Evolutionary conservation across 2,329 filamentous ascomycete species (phyloP).

Genomic region (Ophiocordyceps camponoti-leonardi): DNA sequence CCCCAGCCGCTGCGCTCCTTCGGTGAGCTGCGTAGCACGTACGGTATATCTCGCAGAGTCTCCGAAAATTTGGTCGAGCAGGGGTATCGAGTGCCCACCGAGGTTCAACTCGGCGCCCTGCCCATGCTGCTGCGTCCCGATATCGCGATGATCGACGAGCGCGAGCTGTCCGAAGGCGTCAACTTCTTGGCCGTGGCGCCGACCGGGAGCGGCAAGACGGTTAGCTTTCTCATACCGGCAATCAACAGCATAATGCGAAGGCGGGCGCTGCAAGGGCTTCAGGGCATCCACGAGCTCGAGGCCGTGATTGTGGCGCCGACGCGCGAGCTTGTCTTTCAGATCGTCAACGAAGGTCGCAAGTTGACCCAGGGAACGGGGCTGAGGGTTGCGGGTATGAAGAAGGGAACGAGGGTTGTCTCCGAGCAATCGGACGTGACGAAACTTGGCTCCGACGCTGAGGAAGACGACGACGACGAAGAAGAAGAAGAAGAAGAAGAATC

Average conservation of each 20-base stretch:
- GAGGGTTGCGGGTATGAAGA: slow-evolving; percentile 66
- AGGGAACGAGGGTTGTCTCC: slow-evolving; percentile 56
- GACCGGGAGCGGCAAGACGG: slow-evolving; percentile 90
- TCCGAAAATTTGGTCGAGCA: slow-evolving; percentile 68
- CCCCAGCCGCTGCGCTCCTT: slow-evolving; percentile 72
- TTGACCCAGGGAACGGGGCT: slow-evolving; percentile 59
- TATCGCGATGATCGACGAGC: slow-evolving; percentile 25
- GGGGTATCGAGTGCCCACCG: slow-evolving; percentile 75
- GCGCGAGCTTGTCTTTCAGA: slow-evolving; percentile 62
- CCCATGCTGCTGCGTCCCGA: slow-evolving; percentile 54
- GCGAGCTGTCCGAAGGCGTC: slow-evolving; percentile 23
- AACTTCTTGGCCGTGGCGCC: slow-evolving; percentile 83
- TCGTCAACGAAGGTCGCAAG: slow-evolving; percentile 75
- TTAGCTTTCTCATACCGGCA: slow-evolving; percentile 79
- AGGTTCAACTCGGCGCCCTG: slow-evolving; percentile 78
- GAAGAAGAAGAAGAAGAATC: slow-evolving; percentile 12
- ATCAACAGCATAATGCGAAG: slow-evolving; percentile 57
- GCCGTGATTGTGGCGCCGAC: slow-evolving; percentile 63
- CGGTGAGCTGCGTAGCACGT: slow-evolving; percentile 48
- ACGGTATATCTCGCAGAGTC: slow-evolving; percentile 57
- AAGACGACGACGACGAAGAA: slow-evolving; percentile 13
- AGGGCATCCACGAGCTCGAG: slow-evolving; percentile 32
- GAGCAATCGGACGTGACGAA: slow-evolving; percentile 20
- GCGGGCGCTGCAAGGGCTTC: slow-evolving; percentile 25
- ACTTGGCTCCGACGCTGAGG: slow-evolving; percentile 19